Base-by-base conservation (phyloP, 192 early-diverging fungal genomes). In the Umbelopsis sp. region DNA sequence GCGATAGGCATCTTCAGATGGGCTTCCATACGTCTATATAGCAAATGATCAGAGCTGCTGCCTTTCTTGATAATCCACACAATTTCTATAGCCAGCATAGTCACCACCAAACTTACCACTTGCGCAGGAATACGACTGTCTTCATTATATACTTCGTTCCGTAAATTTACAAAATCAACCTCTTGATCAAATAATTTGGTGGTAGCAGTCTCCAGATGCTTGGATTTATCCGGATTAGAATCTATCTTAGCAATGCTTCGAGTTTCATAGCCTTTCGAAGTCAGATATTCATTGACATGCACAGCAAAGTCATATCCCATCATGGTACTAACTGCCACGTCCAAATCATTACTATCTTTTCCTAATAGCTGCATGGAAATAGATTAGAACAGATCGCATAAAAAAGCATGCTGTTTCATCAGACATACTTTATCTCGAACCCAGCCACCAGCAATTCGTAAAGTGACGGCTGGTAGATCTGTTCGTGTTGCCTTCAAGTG, bases 121-220 rank as follows among this genome's bases (percentile, higher is more conserved):
- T 84, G 72, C 22, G 72, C 72, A 7, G 98, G 98, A 36, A 95
- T 94, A 14, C 98, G 81, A 34, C 89, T 93, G 65, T 89, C 84
- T 31, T 91, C 88, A 43, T 84, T 81, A 81, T 99, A 99, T 8
- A 89, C 85, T 75, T 99, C 98, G 26, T 91, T 95, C 29, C 98
- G 84, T 72, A 99, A 78, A 78, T 98, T 97, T 24, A 97, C 96
- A 85, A 99, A 98, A 81, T 99, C 98, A 11, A 98, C 79, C 34
- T 86, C 77, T 72, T 87, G 81, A 17, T 85, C 95, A 69, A 93
- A 86, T 3, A 99, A 79, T 32, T 86, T 90, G 38, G 89, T 91
- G 12, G 94, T 98, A 0, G 98, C 98, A 0, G 98, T 99, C 80
- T 99, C 97, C 51, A 99, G 80, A 81, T 99, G 98, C 83, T 98